A percentile compares a stretch with the other conserved stretches of the same genome.
phyloP scores from a whole-genome alignment of 345 rosid genomes.

The Dimocarpus longan region DNA sequence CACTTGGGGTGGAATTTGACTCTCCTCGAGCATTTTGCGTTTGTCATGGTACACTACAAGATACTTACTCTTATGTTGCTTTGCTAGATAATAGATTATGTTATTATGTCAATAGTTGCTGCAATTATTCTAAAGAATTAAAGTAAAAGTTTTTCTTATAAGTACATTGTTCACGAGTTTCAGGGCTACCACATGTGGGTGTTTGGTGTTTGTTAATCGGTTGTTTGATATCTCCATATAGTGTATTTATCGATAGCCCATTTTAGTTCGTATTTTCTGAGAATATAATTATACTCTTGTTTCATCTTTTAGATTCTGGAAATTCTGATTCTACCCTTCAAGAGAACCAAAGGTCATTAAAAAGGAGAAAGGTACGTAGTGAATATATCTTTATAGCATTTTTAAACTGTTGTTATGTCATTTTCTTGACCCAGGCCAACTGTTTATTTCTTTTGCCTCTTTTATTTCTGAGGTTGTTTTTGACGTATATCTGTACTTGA shows the following conservation, averaged over 20 bases:
- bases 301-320: slow-evolving; percentile 47
- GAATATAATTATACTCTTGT: slow-evolving; percentile 16
- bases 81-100: background rate
- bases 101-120: background rate
- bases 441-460: background rate
- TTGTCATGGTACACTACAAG: slow-evolving; percentile 29
- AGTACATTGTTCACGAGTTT: background rate
- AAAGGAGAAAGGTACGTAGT: slow-evolving; percentile 73
- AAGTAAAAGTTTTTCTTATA: background rate
- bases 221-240: background rate
- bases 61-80: slow-evolving; percentile 5
- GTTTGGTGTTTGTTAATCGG: slow-evolving; percentile 5
- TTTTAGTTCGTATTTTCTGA: background rate
- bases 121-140: background rate
- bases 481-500: slow-evolving; percentile 17
- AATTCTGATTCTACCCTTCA: slow-evolving; percentile 30
- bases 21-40: slow-evolving; percentile 40
- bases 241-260: background rate
- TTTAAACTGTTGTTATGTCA: background rate
- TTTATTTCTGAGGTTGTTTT: slow-evolving; percentile 10
- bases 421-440: background rate
- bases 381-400: background rate
- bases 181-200: background rate
- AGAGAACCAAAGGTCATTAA: slow-evolving; percentile 43
- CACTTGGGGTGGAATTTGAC: slow-evolving; percentile 75